Base-by-base conservation (phyloP, 2,329 filamentous ascomycete species). In the Colletotrichum sp. region DNA sequence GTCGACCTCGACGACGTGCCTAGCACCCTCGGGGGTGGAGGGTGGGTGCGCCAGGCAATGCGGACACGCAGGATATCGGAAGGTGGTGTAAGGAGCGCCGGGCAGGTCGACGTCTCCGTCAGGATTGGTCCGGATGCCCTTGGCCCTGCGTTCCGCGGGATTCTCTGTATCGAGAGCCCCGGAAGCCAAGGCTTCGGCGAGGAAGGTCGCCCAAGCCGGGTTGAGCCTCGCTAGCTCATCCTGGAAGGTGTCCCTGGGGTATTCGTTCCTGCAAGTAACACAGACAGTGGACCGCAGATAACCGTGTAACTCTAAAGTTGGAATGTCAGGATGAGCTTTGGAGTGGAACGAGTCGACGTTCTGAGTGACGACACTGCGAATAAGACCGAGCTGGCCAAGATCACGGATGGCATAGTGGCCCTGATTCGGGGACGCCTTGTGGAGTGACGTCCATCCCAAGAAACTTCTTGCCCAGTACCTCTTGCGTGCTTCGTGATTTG, bases 401-500 rank as follows among this genome's bases (percentile, higher is more conserved):
- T 93, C 90, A 68, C 91, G 89, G 72, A 99, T 91, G 3, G 96
- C 95, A 82, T 91, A 89, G 85, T 99, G 97, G 3, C 93, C 93
- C 5, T 88, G 86, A 82, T 99, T 99, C 15, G 96, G 96, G 74
- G 87, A 87, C n/a, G 95, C 95, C 77, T 92, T 93, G 81, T 94
- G 87, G 78, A 99, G 87, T 60, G 92, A 95, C 6, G 95, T 93
- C 96, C 96, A 99, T 48, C 97, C 97, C 24, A 99, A 87, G 84
- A 98, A 99, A 82, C 95, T 98, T 65, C 97, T 88, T 1, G 97
- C 96, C 97, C 97, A 99, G 83, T 99, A 99, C 77, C 97, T 89
- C 85, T 98, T 97, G 78, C 97, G 89, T 15, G 94, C 93, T 83
- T 96, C 95, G 85, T 99, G 96, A 78, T 88, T 94, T 63, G 90